Conservation (phyloP, 1,284 basidiomycete genomes). For the Ceratobasidium sp. region DNA sequence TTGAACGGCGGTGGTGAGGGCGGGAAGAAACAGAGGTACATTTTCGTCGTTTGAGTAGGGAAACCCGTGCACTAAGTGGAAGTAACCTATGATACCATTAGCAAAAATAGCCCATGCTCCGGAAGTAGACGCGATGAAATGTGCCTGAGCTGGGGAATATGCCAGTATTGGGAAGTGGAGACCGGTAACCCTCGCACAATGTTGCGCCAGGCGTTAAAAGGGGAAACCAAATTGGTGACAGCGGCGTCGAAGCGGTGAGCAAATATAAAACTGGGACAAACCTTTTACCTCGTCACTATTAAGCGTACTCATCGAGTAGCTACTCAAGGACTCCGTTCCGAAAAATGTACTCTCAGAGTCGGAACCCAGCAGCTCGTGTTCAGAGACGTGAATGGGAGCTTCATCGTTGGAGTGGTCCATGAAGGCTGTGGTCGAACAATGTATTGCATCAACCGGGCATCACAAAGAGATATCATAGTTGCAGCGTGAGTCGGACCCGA, state of each 20-base stretch:
- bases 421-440: neutral
- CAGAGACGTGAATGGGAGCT: neutral
- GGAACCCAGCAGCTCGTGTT: neutral
- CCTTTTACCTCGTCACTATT: conserved; percentile 20
- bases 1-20: neutral
- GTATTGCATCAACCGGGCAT: too few relatives aligned
- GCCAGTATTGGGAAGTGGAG: too few relatives aligned
- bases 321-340: neutral
- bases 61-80: conserved; percentile 5
- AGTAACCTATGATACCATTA: conserved; percentile 15
- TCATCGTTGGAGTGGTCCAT: neutral
- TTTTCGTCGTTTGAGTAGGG: conserved; percentile 25
- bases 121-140: neutral
- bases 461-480: too few relatives aligned
- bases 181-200: too few relatives aligned
- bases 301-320: conserved; percentile 28
- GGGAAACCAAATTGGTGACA: neutral
- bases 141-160: too few relatives aligned
- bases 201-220: too few relatives aligned
- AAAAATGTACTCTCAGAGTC: neutral
- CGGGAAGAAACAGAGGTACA: conserved; percentile 16
- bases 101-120: neutral
- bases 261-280: neutral
- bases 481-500: too few relatives aligned
- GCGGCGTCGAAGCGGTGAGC: neutral